Evolutionary conservation across 805 yeast genomes (phyloP).

Genomic region (Yarrowia yakushimensis): DNA sequence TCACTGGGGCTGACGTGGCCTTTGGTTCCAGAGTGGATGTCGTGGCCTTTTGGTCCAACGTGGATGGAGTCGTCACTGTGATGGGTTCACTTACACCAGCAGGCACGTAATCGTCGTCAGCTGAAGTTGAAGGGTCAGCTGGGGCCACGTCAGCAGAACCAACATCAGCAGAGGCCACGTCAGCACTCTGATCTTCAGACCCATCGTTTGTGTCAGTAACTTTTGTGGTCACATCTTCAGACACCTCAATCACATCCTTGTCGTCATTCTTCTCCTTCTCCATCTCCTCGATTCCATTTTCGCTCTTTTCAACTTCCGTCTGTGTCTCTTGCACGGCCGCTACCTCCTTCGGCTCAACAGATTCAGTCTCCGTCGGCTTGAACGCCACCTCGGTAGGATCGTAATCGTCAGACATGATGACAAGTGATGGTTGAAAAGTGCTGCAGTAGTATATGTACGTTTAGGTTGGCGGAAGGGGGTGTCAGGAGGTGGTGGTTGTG

Average conservation of each 20-base stretch:
- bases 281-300: neutral
- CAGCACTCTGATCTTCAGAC: too few relatives aligned
- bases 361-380: neutral
- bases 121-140: too few relatives aligned
- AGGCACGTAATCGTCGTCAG: neutral
- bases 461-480: neutral
- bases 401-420: slow-evolving; percentile 9
- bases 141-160: too few relatives aligned
- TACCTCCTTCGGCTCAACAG: neutral
- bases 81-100: neutral
- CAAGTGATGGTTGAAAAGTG: neutral
- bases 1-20: neutral
- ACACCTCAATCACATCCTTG: too few relatives aligned
- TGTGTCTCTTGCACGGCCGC: neutral
- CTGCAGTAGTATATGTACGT: neutral
- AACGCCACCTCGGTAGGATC: slow-evolving; percentile 16
- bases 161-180: too few relatives aligned
- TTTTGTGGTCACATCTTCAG: too few relatives aligned
- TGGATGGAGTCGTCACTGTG: too few relatives aligned
- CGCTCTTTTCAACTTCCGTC: neutral
- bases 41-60: too few relatives aligned
- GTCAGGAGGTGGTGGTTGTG: too few relatives aligned
- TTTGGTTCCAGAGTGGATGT: too few relatives aligned
- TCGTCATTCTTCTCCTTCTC: neutral
- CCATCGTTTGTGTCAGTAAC: too few relatives aligned